Evolutionary conservation across 352 stramenopile genomes (phyloP).

Genomic region (Peronosclerospora sorghi): DNA sequence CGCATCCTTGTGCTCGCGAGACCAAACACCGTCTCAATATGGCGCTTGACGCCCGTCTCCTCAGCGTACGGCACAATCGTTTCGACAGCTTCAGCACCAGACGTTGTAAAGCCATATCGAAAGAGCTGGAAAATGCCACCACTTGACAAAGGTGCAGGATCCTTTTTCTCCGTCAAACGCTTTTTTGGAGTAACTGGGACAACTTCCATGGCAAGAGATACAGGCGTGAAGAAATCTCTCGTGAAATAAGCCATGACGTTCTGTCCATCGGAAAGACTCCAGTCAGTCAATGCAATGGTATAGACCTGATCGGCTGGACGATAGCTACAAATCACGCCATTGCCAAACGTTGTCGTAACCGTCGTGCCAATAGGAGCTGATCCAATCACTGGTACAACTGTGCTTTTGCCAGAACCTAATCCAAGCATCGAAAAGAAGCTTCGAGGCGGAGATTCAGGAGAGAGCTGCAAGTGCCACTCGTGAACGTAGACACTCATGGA

Average conservation of each 20-base stretch:
- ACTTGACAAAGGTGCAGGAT: constrained; percentile 18
- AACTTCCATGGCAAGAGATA: constrained; percentile 21
- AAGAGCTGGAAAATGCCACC: constrained; percentile 67
- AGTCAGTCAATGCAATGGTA: constrained; percentile 30
- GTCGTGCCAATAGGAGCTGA: constrained; percentile 22
- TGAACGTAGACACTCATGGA: constrained; percentile 37
- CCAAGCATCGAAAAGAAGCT: constrained; percentile 65
- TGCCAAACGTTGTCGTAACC: constrained; percentile 50
- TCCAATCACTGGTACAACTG: background rate
- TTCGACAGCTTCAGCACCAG: background rate
- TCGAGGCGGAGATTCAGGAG: constrained; percentile 39
- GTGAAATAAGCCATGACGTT: constrained; percentile 45
- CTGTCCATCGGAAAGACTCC: constrained; percentile 23
- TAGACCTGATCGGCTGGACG: constrained; percentile 25
- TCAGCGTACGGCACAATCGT: constrained; percentile 25
- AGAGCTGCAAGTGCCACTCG: constrained; percentile 37
- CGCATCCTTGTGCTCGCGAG: constrained; percentile 38
- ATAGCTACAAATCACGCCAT: constrained; percentile 39
- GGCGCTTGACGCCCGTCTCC: constrained; percentile 25
- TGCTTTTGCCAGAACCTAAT: constrained; percentile 17
- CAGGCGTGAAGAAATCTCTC: constrained; percentile 25
- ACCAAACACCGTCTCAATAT: constrained; percentile 50
- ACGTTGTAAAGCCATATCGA: constrained; percentile 22
- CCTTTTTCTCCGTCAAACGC: constrained; percentile 4
- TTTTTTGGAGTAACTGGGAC: constrained; percentile 24